Conservation (phyloP, 768 basidiomycete genomes). For the Thelephora ganbajun region DNA sequence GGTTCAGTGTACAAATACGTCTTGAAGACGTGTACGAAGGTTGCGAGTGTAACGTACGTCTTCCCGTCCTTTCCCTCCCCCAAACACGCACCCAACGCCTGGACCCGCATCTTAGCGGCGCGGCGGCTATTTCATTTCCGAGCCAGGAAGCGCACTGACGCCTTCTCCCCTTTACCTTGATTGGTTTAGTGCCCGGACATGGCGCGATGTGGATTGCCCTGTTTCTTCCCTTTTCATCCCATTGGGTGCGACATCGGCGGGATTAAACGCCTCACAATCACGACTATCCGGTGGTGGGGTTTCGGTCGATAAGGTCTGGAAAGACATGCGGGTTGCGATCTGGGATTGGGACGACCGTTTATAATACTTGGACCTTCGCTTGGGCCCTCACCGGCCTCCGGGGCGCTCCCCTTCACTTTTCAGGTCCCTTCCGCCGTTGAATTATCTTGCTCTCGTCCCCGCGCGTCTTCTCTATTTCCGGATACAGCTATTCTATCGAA, state of each 20-base stretch:
- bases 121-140: conserved; percentile 34
- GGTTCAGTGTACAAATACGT: conserved; percentile 51
- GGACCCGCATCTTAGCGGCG: conserved; percentile 1
- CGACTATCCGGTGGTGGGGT: conserved; percentile 34
- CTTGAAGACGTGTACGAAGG: conserved; percentile 48
- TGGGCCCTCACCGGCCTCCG: background rate
- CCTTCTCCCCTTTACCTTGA: conserved; percentile 33
- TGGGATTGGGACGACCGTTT: conserved; percentile 36
- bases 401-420: background rate
- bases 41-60: conserved; percentile 57
- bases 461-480: conserved; percentile 1
- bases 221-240: conserved; percentile 44
- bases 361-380: conserved; percentile 10
- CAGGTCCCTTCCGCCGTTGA: conserved; percentile 1
- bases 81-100: background rate
- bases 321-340: conserved; percentile 49
- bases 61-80: background rate
- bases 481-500: no score
- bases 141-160: conserved; percentile 53
- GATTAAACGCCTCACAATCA: conserved; percentile 14
- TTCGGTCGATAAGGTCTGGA: conserved; percentile 52
- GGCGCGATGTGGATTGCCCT: conserved; percentile 48
- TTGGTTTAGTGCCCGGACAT: conserved; percentile 39
- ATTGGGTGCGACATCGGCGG: conserved; percentile 16
- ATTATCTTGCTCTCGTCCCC: background rate